These are phyloP conservation scores for Pulveroboletus frians DNA, from an alignment of 768 basidiomycete genomes.

Conservation along the genomic window DNA sequence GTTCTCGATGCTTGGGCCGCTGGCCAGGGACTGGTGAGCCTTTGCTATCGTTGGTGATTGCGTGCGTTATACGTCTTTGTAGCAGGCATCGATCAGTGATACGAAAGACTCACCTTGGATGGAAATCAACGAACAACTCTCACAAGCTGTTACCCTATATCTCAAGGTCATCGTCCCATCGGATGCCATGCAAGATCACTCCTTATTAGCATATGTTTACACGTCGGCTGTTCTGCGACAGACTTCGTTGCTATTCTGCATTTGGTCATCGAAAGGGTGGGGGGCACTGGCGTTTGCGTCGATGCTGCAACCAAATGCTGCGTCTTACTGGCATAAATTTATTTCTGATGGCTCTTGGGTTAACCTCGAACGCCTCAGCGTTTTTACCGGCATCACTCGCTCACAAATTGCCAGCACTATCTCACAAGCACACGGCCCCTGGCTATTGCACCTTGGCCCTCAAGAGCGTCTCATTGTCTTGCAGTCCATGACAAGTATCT, in stretches of 20 bases:
- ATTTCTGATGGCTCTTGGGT: conserved; percentile 46
- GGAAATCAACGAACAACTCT: conserved; percentile 69
- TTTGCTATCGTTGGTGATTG: not conserved
- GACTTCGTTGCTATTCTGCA: conserved; percentile 64
- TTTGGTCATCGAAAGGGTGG: conserved; percentile 89
- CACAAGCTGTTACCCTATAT: conserved; percentile 59
- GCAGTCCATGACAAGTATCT: conserved; percentile 68
- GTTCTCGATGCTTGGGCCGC: conserved; percentile 82
- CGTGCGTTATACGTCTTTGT: conserved; percentile 7
- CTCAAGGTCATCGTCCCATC: conserved; percentile 47
- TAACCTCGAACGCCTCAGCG: conserved; percentile 59
- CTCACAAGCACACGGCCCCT: conserved; percentile 80
- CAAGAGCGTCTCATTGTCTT: conserved; percentile 70
- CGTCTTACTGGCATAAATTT: conserved; percentile 56
- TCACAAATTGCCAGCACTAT: conserved; percentile 59
- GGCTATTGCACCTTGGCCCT: conserved; percentile 74
- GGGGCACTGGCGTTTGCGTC: conserved; percentile 70
- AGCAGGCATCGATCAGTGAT: conserved; percentile 54
- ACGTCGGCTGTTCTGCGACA: conserved; percentile 65
- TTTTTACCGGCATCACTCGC: conserved; percentile 65
- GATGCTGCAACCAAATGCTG: conserved; percentile 63
- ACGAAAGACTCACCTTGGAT: conserved; percentile 71
- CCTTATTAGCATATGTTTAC: conserved; percentile 65
- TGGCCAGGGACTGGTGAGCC: conserved; percentile 64
- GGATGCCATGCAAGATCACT: conserved; percentile 51